Conservation (phyloP, 2,329 filamentous ascomycete species). For the Dactylellina parvicollis region DNA sequence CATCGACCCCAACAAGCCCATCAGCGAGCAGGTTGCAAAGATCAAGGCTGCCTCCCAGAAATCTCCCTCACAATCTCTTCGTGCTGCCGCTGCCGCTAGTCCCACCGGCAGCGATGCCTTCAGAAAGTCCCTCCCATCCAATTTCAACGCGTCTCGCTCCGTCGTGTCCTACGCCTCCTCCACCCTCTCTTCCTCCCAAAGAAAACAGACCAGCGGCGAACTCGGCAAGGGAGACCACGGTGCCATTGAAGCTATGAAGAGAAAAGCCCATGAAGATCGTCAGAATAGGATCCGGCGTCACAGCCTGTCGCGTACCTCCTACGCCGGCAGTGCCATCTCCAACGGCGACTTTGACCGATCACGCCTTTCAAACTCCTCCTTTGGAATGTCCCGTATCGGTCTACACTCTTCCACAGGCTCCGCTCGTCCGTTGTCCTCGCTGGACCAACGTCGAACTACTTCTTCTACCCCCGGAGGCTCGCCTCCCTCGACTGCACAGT, state of each 20-base stretch:
- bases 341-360: conserved; percentile 25
- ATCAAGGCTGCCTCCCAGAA: conserved; percentile 40
- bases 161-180: conserved; percentile 30
- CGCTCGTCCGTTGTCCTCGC: conserved; percentile 22
- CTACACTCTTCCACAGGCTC: conserved; percentile 48
- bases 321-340: conserved; percentile 32
- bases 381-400: conserved; percentile 49
- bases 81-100: not conserved
- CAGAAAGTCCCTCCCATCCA: conserved; percentile 10
- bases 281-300: conserved; percentile 14
- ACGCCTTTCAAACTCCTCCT: conserved; percentile 36
- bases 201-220: conserved; percentile 39
- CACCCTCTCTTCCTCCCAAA: conserved; percentile 3
- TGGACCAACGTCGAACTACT: conserved; percentile 5
- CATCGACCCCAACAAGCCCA: conserved; percentile 41
- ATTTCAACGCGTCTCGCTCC: conserved; percentile 43
- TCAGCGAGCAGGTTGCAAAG: conserved; percentile 33
- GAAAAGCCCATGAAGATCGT: conserved; percentile 35
- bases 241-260: conserved; percentile 37
- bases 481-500: conserved; percentile 9
- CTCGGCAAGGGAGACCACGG: conserved; percentile 42
- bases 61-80: conserved; percentile 1
- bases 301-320: conserved; percentile 30
- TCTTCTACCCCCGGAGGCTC: not conserved
- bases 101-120: conserved; percentile 14